phyloP scores from a whole-genome alignment of 2,329 filamentous ascomycete species.

The Whalleya microplaca region DNA sequence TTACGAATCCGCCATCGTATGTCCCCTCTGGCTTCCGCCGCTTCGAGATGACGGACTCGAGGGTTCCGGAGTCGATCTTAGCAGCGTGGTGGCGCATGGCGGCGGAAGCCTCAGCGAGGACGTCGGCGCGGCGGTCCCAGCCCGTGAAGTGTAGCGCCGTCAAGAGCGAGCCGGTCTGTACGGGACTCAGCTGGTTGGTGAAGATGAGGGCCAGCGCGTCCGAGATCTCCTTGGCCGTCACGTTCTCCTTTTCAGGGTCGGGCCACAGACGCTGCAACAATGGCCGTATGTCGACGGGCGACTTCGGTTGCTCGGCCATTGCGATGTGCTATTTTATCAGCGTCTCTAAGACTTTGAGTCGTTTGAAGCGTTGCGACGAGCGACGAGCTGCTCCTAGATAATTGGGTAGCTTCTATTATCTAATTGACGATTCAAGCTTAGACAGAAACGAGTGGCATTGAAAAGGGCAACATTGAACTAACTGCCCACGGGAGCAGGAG shows the following conservation, averaged over 20 bases:
- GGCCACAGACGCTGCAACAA: slow-evolving; percentile 76
- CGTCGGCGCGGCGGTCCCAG: slow-evolving; percentile 80
- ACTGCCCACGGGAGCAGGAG: not conserved
- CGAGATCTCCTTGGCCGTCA: slow-evolving; percentile 81
- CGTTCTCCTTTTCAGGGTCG: slow-evolving; percentile 48
- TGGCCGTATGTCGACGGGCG: slow-evolving; percentile 65
- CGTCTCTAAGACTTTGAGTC: no score
- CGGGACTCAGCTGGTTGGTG: slow-evolving; percentile 83
- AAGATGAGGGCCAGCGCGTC: slow-evolving; percentile 91
- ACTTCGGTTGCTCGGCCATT: slow-evolving; percentile 20
- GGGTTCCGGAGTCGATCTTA: slow-evolving; percentile 65
- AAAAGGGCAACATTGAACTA: no score
- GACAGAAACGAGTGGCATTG: no score
- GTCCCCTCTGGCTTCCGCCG: slow-evolving; percentile 68
- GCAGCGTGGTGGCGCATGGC: slow-evolving; percentile 83
- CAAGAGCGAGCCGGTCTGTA: slow-evolving; percentile 84
- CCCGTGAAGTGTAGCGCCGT: slow-evolving; percentile 92
- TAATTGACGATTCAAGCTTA: no score
- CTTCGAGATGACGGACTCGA: slow-evolving; percentile 63
- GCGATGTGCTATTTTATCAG: not conserved
- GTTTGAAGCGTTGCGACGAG: no score
- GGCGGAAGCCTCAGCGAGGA: slow-evolving; percentile 81
- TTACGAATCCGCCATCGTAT: slow-evolving; percentile 83
- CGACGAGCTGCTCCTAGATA: no score
- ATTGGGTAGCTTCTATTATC: no score